These are phyloP conservation scores for Perkinsus chesapeaki DNA, from an alignment of 169 alveolate genomes.

Conservation along the genomic window DNA sequence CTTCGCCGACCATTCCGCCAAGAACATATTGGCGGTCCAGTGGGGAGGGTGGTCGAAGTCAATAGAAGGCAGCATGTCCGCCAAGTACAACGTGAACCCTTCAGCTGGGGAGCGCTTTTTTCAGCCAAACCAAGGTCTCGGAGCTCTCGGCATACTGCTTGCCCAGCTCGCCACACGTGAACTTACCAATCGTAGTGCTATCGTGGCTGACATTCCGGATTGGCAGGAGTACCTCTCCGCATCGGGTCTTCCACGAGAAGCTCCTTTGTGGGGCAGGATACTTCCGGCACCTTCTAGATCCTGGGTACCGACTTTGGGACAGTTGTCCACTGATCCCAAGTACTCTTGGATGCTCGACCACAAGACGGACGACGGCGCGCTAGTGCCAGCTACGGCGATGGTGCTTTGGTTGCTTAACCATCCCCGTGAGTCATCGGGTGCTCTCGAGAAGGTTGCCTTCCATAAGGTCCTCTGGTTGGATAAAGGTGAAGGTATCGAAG, in stretches of 20 bases:
- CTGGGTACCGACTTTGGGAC: not conserved
- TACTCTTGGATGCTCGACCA: not conserved
- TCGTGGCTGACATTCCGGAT: not conserved
- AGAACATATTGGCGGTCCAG: not conserved
- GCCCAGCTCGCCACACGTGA: not conserved
- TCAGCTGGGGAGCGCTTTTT: not conserved
- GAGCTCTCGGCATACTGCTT: not conserved
- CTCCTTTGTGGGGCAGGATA: not conserved
- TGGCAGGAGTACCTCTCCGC: not conserved
- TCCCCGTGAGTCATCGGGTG: not conserved
- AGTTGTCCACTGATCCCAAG: not conserved
- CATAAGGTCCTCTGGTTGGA: not conserved
- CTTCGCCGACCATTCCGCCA: not conserved
- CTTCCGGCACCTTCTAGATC: not conserved
- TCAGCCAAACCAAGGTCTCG: not conserved
- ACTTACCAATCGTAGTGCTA: not conserved
- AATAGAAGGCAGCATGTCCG: not conserved
- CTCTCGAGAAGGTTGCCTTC: not conserved
- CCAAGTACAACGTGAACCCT: not conserved
- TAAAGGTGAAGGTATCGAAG: not conserved
- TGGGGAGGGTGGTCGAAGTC: not conserved
- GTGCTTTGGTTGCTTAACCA: not conserved
- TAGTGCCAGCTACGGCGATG: not conserved
- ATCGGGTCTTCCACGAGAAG: not conserved
- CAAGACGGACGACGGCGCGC: not conserved